Evolutionary conservation across 192 early-diverging fungal species (phyloP).

Genomic region (Coemansia pectinata): DNA sequence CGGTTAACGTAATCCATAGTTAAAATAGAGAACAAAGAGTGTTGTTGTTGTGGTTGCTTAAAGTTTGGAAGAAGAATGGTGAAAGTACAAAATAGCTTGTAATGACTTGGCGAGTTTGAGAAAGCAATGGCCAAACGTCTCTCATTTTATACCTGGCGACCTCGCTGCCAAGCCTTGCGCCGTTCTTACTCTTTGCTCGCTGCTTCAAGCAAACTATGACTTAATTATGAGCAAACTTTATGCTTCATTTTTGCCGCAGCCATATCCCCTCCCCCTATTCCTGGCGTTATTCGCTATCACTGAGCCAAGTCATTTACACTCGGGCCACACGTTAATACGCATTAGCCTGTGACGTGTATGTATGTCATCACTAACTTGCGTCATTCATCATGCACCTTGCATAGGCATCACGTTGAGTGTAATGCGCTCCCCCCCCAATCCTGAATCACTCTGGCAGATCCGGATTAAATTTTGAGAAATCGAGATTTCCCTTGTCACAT

Average conservation of each 20-base stretch:
- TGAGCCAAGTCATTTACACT: neutral
- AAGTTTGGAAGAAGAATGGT: neutral
- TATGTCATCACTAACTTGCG: neutral
- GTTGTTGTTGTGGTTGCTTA: neutral
- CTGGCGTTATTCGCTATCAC: neutral
- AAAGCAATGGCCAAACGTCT: neutral
- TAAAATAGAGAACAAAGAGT: neutral
- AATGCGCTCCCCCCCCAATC: neutral
- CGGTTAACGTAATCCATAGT: slow-evolving; percentile 29
- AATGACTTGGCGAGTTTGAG: neutral
- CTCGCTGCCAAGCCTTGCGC: neutral
- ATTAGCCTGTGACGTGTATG: neutral
- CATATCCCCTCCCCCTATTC: neutral
- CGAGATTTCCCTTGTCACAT: neutral
- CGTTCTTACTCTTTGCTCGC: neutral
- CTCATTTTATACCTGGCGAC: neutral
- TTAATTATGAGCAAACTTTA: neutral
- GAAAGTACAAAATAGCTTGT: neutral
- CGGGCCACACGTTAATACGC: neutral
- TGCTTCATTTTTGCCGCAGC: neutral
- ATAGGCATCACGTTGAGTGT: no score
- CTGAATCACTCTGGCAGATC: neutral
- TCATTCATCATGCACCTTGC: no score
- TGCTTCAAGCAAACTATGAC: neutral
- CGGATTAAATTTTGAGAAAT: neutral